Percentiles rank a stretch among this genome's conserved stretches.
Conservation (phyloP, 2,329 filamentous ascomycete species). For the Pseudogymnoascus pannorum region DNA sequence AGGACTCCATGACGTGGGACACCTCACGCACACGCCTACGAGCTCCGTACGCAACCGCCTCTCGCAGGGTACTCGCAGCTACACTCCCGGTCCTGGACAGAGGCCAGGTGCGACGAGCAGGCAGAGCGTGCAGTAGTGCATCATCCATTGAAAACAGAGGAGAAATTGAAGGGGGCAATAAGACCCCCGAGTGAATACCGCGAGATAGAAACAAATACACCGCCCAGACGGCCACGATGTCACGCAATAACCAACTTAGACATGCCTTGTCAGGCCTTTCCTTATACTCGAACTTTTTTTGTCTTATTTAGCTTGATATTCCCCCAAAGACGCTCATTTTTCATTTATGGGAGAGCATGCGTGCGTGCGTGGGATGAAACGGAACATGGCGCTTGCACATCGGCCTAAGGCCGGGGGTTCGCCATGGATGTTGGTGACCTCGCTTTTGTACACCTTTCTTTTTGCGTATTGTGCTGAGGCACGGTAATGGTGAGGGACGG, state of each 20-base stretch:
- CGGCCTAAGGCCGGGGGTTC: not conserved
- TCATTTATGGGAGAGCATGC: not conserved
- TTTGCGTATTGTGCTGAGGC: not conserved
- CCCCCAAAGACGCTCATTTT: not conserved
- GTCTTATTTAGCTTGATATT: not conserved
- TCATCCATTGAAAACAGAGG: not conserved
- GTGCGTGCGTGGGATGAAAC: not conserved
- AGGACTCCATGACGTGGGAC: conserved; percentile 45
- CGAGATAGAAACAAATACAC: not conserved
- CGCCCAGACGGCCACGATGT: conserved; percentile 1
- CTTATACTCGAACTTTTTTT: not conserved
- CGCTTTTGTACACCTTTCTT: not conserved
- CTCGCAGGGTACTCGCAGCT: conserved; percentile 8
- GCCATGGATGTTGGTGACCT: not conserved
- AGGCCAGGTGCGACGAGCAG: not conserved
- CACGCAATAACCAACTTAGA: not conserved
- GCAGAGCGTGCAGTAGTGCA: conserved; percentile 5
- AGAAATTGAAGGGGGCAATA: not conserved
- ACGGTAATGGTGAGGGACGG: not conserved
- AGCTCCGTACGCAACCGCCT: conserved; percentile 26
- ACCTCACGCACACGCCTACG: conserved; percentile 27
- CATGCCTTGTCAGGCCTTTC: conserved; percentile 4
- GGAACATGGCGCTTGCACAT: not conserved
- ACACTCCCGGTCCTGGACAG: not conserved
- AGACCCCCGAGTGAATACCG: not conserved